Base-by-base conservation (phyloP, 1,284 basidiomycete genomes). In the Rhodofomes roseus region DNA sequence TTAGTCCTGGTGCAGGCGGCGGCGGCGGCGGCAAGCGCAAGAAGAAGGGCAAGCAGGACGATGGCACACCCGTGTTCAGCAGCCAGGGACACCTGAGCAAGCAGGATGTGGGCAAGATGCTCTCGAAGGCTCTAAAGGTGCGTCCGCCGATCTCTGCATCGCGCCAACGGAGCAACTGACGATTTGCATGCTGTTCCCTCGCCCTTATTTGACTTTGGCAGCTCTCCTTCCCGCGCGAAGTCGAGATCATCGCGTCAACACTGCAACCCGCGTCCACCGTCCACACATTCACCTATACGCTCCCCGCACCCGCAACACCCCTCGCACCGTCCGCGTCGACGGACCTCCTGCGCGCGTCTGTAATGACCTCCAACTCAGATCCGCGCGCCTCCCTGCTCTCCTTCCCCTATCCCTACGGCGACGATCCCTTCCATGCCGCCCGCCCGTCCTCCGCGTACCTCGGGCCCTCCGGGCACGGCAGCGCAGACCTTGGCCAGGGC, bases 201-300 rank as follows among this genome's bases (percentile, higher is more conserved):
- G 20, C 20, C 23, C 6, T 23, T 22, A 12, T 52, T 52, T 25
- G n/a, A 37, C 31, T 22, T 20, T 52, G 50, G 36, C 65, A 91
- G 90, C 85, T 93, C 54, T 91, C 91, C 18, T 95, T 96, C 74
- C 88, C 93, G 25, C 89, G 92, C 57, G 94, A 96, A 76, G 92
- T 98, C 54, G 96, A 98, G 71, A 91, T 98, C 62, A 89, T 97
- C 71, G 92, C 94, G 18, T 94, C 94, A 16, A 93, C 92, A 0
- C 81, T 96, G 8, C 91, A 95, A 66, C 95, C 95, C 4, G 89
- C 93, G 1, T 93, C 92, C 20, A 96, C 95, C 18, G 90, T 95
- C 52, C 95, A 98, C 75, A 90, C 88, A 0, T 98, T 98, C 75
- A 91, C 92, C 4, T 98, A 98, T 68, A 87, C 80, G 29, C 81